Evolutionary conservation across 2,329 filamentous ascomycete species (phyloP), one percentile per base, ranked within the genome.

Genomic region (Trichoderma semiorbis): DNA sequence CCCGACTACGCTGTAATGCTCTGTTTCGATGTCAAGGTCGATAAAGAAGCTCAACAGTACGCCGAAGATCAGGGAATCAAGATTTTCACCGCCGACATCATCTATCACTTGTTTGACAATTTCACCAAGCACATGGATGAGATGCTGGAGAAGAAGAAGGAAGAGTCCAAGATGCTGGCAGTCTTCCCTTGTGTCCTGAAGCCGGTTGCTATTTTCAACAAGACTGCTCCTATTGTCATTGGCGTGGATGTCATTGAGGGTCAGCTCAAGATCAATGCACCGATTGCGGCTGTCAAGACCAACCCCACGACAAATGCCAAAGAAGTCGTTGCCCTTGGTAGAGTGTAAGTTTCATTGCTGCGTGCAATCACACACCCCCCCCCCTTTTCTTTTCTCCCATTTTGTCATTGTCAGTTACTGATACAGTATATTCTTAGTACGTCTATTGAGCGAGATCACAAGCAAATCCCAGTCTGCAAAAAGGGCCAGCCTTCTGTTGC

Each of bases 1-100:
- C 94, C 94, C 75, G 95, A 99, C 80, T 97, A 91, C 77, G 96
- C 96, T n/a, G 93, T 98, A 80, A 99, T 99, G 96, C 90, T 99
- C 65, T 98, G 96, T 82, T 99, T 99, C 87, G 97, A 99, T 81
- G 96, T 99, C 84, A 98, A 98, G 85, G 93, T 99, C 18, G 96
- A 99, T 84, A 98, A 97, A 83, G 96, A 99, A 80, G 96, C 96
- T 0, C 90, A 92, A 75, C 87, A 89, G 11, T 97, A 98, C 78
- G 96, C 96, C 12, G 94, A 98, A 21, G 94, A 98, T 71, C 91
- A 97, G 74, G 94, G 94, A 66, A 93, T 99, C 84, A 98, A 97
- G 86, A 93, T 99, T 78, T 99, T 99, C 85, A 97, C 94, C 3
- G 96, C 97, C 3, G 95, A 99, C 82, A 99, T 99, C 78, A 99